Evolutionary conservation across 2,329 filamentous ascomycete species (phyloP).

Genomic region (Geoglossum cookeanum): DNA sequence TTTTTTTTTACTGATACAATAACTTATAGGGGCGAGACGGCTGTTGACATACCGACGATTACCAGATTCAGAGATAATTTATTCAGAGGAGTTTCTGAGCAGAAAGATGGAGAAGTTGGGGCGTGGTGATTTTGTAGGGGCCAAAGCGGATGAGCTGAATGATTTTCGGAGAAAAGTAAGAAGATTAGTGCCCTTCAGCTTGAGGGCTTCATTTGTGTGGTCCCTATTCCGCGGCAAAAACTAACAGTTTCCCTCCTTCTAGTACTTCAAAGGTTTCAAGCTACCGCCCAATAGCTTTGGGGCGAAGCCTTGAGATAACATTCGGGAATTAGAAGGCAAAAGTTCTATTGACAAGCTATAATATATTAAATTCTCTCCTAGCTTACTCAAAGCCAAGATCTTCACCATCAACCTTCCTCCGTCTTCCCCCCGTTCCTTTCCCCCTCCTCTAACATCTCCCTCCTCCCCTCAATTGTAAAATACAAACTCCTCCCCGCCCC

Average conservation of each 20-base stretch:
- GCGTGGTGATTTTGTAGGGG: background rate
- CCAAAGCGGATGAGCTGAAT: conserved; percentile 44
- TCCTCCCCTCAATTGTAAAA: conserved; percentile 69
- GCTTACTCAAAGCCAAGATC: background rate
- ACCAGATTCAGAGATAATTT: conserved; percentile 23
- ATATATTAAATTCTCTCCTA: background rate
- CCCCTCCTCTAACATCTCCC: conserved; percentile 64
- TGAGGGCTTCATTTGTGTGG: background rate
- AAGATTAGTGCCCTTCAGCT: background rate
- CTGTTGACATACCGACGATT: conserved; percentile 5
- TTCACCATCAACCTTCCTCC: background rate
- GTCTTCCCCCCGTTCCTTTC: conserved; percentile 14
- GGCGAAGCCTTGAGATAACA: background rate
- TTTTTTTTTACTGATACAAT: background rate
- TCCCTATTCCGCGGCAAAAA: background rate
- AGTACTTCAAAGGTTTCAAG: conserved; percentile 26
- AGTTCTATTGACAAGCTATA: background rate
- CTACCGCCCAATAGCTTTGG: background rate
- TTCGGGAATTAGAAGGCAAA: background rate
- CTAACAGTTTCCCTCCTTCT: conserved; percentile 2
- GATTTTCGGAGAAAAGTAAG: conserved; percentile 38
- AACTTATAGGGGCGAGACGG: conserved; percentile 2
- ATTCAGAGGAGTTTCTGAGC: conserved; percentile 14
- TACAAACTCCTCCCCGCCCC: conserved; percentile 66
- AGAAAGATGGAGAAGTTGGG: conserved; percentile 22